phyloP scores from a whole-genome alignment of 2,329 filamentous ascomycete genomes.

The Beauveria australis region DNA sequence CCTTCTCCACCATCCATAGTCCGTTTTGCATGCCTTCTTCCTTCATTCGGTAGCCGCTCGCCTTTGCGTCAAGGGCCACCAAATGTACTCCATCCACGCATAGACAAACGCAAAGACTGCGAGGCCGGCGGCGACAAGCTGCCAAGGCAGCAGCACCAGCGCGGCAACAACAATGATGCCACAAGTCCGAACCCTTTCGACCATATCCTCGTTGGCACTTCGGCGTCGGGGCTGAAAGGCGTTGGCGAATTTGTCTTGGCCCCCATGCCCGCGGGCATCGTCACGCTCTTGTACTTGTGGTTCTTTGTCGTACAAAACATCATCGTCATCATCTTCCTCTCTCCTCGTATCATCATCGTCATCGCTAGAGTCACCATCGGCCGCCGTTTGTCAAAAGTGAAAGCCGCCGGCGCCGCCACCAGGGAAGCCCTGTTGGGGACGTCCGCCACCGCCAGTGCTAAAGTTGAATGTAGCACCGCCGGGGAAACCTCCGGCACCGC shows the following conservation, averaged over 20 bases:
- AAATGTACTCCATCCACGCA: slow-evolving; percentile 25
- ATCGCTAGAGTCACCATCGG: slow-evolving; percentile 19
- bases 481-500: slow-evolving; percentile 42
- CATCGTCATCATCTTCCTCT: slow-evolving; percentile 19
- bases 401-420: slow-evolving; percentile 37
- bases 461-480: slow-evolving; percentile 40
- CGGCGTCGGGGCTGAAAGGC: slow-evolving; percentile 17
- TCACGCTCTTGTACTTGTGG: not conserved
- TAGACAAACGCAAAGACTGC: slow-evolving; percentile 31
- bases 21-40: not conserved
- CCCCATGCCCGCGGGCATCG: not conserved
- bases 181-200: slow-evolving; percentile 34
- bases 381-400: slow-evolving; percentile 44
- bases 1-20: not conserved
- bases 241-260: not conserved
- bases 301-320: slow-evolving; percentile 26
- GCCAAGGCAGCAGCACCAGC: slow-evolving; percentile 38
- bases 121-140: slow-evolving; percentile 30
- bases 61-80: not conserved
- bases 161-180: slow-evolving; percentile 35
- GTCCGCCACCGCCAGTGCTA: slow-evolving; percentile 30
- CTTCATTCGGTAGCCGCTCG: not conserved
- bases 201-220: slow-evolving; percentile 27
- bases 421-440: slow-evolving; percentile 44
- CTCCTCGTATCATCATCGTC: slow-evolving; percentile 20